phyloP scores from a whole-genome alignment of 345 rosid genomes.

The Citrus cavaleriei region DNA sequence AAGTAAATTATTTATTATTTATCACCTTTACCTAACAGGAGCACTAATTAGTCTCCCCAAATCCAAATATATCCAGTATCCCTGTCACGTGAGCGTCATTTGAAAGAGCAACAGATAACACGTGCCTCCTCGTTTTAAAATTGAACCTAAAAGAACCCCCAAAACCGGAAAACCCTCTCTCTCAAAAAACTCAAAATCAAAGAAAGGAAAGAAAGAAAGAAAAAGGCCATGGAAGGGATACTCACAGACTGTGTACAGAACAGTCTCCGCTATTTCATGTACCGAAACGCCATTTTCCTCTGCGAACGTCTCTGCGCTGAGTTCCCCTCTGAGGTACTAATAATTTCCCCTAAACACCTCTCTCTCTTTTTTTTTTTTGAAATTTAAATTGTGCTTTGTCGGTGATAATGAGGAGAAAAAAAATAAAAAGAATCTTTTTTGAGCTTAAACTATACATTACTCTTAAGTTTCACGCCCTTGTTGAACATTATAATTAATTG shows the following conservation, averaged over 20 bases:
- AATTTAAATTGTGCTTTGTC: background rate
- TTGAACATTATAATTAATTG: background rate
- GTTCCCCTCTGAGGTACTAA: slow-evolving; percentile 89
- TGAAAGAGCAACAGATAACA: slow-evolving; percentile 17
- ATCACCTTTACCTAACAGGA: background rate
- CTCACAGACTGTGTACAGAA: slow-evolving; percentile 72
- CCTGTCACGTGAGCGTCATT: slow-evolving; percentile 37
- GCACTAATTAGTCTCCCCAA: background rate
- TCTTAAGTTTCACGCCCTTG: background rate
- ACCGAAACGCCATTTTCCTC: slow-evolving; percentile 84
- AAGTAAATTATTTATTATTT: background rate
- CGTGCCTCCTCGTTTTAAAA: slow-evolving; percentile 30
- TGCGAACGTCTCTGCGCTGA: slow-evolving; percentile 99
- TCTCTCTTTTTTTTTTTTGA: background rate
- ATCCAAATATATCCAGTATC: background rate
- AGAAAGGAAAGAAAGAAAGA: slow-evolving; percentile 10
- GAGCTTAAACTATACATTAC: background rate
- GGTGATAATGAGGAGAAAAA: background rate
- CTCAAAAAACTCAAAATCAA: slow-evolving; percentile 15
- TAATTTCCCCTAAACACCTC: background rate
- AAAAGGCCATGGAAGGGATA: slow-evolving; percentile 77
- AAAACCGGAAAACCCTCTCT: slow-evolving; percentile 25
- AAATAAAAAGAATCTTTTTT: background rate
- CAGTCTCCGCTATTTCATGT: slow-evolving; percentile 85
- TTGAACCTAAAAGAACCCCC: slow-evolving; percentile 36